phyloP scores from a whole-genome alignment of 2,329 filamentous ascomycete genomes.

The Aspergillus sp. region DNA sequence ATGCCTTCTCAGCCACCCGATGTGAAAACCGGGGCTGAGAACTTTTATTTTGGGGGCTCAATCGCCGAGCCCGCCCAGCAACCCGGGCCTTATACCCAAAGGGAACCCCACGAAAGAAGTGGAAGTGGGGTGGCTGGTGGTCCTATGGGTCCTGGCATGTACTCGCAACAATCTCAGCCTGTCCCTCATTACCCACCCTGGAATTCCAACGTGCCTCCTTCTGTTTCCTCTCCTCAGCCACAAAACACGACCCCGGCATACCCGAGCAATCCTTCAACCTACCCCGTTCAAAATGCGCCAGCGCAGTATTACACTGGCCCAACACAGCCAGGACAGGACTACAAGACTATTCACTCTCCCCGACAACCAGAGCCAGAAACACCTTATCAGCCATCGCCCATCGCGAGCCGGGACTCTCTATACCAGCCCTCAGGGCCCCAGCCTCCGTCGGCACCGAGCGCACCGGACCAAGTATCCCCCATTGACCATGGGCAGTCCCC shows the following conservation, averaged over 20 bases:
- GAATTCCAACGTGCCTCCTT: constrained; percentile 13
- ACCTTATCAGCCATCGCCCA: constrained; percentile 16
- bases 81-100: too few species aligned
- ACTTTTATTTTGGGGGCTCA: constrained; percentile 71
- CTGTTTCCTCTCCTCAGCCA: constrained; percentile 16
- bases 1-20: constrained; percentile 54
- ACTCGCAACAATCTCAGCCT: constrained; percentile 11
- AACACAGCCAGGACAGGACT: constrained; percentile 10
- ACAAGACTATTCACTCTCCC: constrained; percentile 12
- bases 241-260: constrained; percentile 10
- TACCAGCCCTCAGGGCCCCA: constrained; percentile 15
- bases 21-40: constrained; percentile 60
- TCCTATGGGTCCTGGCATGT: constrained; percentile 15
- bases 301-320: constrained; percentile 15
- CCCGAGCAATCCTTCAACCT: constrained; percentile 10
- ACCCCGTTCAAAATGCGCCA: constrained; percentile 8
- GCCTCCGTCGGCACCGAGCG: constrained; percentile 4
- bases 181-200: constrained; percentile 14
- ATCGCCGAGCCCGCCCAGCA: constrained; percentile 26
- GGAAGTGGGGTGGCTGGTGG: constrained; percentile 10
- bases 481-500: constrained; percentile 11
- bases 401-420: constrained; percentile 16
- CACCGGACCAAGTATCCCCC: constrained; percentile 11
- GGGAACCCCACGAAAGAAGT: constrained; percentile 6
- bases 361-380: constrained; percentile 12